Evolutionary conservation across 768 basidiomycete species (phyloP).

Genomic region (Amanita brunnescens): DNA sequence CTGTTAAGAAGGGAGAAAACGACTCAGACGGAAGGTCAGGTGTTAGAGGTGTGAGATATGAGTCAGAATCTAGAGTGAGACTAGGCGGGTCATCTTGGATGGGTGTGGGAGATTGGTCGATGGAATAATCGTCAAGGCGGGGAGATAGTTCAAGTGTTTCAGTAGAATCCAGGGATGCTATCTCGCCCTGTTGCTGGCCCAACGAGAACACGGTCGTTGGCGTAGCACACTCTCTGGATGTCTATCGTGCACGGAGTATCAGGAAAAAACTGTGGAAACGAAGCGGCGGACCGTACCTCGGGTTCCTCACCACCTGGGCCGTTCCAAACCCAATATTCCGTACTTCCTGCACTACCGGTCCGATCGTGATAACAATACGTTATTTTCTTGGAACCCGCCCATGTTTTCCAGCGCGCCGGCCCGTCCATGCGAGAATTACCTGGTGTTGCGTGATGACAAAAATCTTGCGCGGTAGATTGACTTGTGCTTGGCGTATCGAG

Average conservation of each 20-base stretch:
- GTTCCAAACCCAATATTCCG: conserved; percentile 6
- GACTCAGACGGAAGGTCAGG: neutral
- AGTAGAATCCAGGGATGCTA: neutral
- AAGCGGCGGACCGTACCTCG: neutral
- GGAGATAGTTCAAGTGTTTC: neutral
- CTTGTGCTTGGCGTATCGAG: neutral
- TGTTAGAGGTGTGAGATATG: neutral
- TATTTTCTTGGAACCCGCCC: neutral
- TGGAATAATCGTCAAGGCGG: neutral
- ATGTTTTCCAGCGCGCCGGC: neutral
- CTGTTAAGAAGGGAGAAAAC: neutral
- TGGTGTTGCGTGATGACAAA: neutral
- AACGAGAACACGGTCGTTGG: neutral
- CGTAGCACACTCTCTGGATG: neutral
- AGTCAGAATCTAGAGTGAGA: neutral
- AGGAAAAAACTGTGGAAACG: too few relatives aligned
- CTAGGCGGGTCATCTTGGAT: neutral
- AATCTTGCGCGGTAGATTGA: neutral
- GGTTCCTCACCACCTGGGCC: neutral
- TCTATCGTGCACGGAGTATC: neutral
- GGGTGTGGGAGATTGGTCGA: neutral
- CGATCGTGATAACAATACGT: conserved; percentile 2
- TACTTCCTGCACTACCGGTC: neutral
- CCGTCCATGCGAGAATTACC: neutral
- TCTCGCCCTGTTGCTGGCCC: neutral